These are phyloP conservation scores for Groenewaldozyma tartarivorans DNA, from an alignment of 805 yeast genomes.

Conservation along the genomic window DNA sequence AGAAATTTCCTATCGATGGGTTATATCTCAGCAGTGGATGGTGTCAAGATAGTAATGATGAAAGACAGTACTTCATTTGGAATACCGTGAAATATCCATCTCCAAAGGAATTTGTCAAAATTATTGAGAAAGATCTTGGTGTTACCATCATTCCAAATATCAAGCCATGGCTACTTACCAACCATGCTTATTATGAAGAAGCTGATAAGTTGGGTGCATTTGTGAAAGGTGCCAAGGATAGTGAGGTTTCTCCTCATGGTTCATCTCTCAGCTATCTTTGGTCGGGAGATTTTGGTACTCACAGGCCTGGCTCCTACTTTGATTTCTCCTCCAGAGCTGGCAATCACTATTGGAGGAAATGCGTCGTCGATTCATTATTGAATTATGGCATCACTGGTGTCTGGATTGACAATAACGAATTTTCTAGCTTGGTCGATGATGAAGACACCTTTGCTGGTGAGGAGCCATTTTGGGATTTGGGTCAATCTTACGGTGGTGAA, in stretches of 20 bases:
- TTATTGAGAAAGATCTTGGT: constrained; percentile 7
- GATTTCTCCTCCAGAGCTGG: constrained; percentile 8
- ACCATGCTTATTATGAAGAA: constrained; percentile 4
- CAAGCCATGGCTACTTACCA: constrained; percentile 9
- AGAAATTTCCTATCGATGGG: constrained; percentile 9
- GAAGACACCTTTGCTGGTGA: constrained; percentile 4
- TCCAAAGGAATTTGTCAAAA: constrained; percentile 6
- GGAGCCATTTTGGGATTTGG: constrained; percentile 6
- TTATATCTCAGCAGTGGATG: constrained; percentile 9
- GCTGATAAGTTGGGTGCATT: constrained; percentile 7
- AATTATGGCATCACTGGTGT: constrained; percentile 5
- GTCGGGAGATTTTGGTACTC: constrained; percentile 8
- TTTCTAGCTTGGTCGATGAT: constrained; percentile 6
- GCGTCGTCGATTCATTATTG: constrained; percentile 1
- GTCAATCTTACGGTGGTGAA: constrained; percentile 2
- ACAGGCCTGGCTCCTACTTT: constrained; percentile 6
- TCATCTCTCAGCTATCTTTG: constrained; percentile 7
- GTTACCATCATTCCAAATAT: constrained; percentile 7
- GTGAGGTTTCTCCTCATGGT: constrained; percentile 3
- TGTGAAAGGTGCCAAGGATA: constrained; percentile 6
- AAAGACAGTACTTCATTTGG: constrained; percentile 6
- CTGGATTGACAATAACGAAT: constrained; percentile 10
- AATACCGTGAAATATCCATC: constrained; percentile 6
- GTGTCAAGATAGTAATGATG: constrained; percentile 7
- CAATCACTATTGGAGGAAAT: constrained; percentile 3